These are phyloP conservation scores for Wickerhamiella siamensis DNA, from an alignment of 805 yeast genomes.

Conservation along the genomic window DNA sequence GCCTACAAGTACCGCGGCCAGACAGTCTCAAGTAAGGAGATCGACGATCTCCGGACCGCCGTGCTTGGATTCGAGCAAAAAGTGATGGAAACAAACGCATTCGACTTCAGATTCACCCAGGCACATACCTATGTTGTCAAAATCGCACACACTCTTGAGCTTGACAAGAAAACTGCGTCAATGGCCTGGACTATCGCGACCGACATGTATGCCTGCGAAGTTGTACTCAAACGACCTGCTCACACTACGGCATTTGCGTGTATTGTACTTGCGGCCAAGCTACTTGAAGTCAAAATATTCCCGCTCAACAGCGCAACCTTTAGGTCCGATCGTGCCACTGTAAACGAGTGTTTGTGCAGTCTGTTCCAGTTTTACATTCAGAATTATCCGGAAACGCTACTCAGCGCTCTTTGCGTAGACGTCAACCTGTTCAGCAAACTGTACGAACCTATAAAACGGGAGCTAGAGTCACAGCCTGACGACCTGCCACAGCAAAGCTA, in stretches of 20 bases:
- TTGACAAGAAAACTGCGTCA: constrained; percentile 35
- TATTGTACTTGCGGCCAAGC: constrained; percentile 43
- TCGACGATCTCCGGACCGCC: constrained; percentile 1
- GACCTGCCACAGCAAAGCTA: not conserved
- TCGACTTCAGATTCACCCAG: constrained; percentile 61
- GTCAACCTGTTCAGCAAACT: not conserved
- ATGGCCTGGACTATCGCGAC: constrained; percentile 64
- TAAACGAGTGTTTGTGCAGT: constrained; percentile 39
- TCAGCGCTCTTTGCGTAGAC: constrained; percentile 20
- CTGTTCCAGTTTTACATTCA: constrained; percentile 44
- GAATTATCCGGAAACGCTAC: constrained; percentile 38
- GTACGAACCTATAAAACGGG: constrained; percentile 2
- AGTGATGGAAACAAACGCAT: constrained; percentile 60
- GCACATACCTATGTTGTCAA: constrained; percentile 56
- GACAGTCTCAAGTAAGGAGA: constrained; percentile 2
- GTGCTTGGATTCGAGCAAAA: constrained; percentile 47
- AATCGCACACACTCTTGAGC: constrained; percentile 36
- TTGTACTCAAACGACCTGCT: constrained; percentile 55
- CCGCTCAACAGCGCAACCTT: constrained; percentile 22
- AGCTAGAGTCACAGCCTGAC: not conserved
- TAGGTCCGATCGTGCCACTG: constrained; percentile 17
- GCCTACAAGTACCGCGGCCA: constrained; percentile 3
- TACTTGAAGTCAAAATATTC: constrained; percentile 25
- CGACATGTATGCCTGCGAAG: constrained; percentile 58
- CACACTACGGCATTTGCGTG: constrained; percentile 62